phyloP scores from a whole-genome alignment of 2,329 filamentous ascomycete species.

The Penicillium thymicola region DNA sequence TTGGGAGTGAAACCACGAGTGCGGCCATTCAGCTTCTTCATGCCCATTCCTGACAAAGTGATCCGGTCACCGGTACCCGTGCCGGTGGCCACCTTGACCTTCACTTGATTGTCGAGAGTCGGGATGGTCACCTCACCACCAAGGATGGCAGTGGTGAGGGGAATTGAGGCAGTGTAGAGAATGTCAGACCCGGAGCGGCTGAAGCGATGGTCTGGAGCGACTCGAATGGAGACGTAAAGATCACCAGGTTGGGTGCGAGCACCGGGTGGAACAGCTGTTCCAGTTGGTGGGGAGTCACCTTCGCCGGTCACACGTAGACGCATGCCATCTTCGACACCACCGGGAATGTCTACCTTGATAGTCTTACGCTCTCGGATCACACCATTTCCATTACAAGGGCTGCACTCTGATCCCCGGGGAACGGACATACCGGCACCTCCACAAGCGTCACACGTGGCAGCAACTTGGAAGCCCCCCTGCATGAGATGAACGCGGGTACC shows the following conservation, averaged over 20 bases:
- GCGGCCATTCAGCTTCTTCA: conserved; percentile 75
- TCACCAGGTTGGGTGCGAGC: conserved; percentile 73
- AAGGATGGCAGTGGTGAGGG: conserved; percentile 86
- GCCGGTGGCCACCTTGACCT: conserved; percentile 85
- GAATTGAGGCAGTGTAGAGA: conserved; percentile 85
- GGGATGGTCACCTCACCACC: conserved; percentile 88
- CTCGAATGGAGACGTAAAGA: conserved; percentile 84
- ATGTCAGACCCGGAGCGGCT: conserved; percentile 84
- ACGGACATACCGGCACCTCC: conserved; percentile 73
- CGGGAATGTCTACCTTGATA: conserved; percentile 86
- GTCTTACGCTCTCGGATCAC: conserved; percentile 80
- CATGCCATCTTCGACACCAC: conserved; percentile 96
- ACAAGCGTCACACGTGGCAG: conserved; percentile 78
- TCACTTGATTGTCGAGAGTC: conserved; percentile 85
- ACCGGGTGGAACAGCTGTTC: conserved; percentile 62
- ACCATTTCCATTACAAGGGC: conserved; percentile 74
- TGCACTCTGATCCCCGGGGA: conserved; percentile 77
- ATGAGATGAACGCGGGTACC: conserved; percentile 85
- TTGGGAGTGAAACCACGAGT: conserved; percentile 52
- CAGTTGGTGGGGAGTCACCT: conserved; percentile 80
- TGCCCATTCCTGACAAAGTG: conserved; percentile 84
- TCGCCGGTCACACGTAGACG: conserved; percentile 78
- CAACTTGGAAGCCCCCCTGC: conserved; percentile 94
- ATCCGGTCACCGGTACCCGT: conserved; percentile 91
- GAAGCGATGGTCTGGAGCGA: conserved; percentile 88